Base-by-base conservation (phyloP, 129 eudicot genomes). In the Tagetes erecta region DNA sequence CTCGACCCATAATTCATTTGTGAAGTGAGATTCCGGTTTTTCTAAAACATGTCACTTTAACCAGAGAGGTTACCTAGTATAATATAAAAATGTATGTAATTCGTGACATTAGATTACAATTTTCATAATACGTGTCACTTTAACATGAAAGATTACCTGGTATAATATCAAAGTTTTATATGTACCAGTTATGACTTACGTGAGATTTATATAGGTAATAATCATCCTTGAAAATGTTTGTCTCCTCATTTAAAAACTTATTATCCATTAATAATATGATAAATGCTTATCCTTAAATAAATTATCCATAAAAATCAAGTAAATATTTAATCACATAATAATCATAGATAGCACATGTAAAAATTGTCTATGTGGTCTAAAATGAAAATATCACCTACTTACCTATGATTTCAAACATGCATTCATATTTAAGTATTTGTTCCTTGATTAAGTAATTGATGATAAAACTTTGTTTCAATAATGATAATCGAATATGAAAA, bases 401-500 rank as follows among this genome's bases (percentile, higher is more conserved):
- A 20, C 27, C 27, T 20, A 20, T 20, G 27, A 20, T 20, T 20
- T 20, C 27, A 20, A 20, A 20, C 27, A 20, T 20, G 27, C 27
- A 20, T 20, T 20, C 27, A 20, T 20, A 20, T 20, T 20, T 20
- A 20, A 20, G 27, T 20, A 20, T 20, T 3, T 46, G 8, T 46
- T 46, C 4, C 3, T 47, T 47, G 52, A 47, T 47, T 2, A 8
- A 46, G 11, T 44, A 47, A 47, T 9, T 47, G 44, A 40, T 3
- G 1, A 51, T 4, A 51, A 51, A 51, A 51, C 6, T 51, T 44
- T 51, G 40, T 59, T 59, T 59, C 65, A 34, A 59, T 33, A 34
- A 58, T 58, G 65, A 59, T 30, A 59, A 4, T 59, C 20, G 41
- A 59, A 33, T 59, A 34, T 59, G 65, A 59, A 58, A 59, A 59